Evolutionary conservation across 345 rosid genomes (phyloP), one percentile per base, ranked within the genome.

Genomic region (Citrus reticulata): DNA sequence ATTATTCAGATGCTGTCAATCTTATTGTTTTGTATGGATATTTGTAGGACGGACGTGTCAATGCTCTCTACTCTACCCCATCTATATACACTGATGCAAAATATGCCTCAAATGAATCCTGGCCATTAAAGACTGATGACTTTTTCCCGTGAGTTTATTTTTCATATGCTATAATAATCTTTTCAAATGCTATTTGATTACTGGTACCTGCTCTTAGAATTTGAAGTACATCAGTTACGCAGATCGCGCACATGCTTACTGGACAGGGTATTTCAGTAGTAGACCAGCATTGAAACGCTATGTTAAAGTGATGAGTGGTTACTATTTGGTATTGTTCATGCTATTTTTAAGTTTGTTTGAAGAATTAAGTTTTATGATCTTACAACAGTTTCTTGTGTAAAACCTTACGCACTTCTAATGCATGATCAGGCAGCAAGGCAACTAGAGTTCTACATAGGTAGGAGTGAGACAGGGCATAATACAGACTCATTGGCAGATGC

Each of bases 51-150:
- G 98, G 99, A 69, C 99, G 97, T 76, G 87, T 96, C 78, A 95
- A 96, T 88, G 97, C 94, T 81, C 88, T 96, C 68, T 94, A 96
- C 85, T 96, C 98, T 68, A 94, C 97, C 59, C 99, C 99, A 51
- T 96, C 99, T 81, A 89, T 96, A 79, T 96, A 96, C 74, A 96
- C 97, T 13, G 98, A 96, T 88, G 99, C 98, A 78, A 96, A 96
- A 85, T 83, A 94, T 74, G 93, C 93, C 60, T 68, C 89, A 54
- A 86, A 89, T 75, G 87, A 86, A 81, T 82, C 89, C 78, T 96
- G 99, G 98, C 98, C 99, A 30, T 66, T 89, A 57, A 96, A 96
- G 84, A 90, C 91, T 54, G 97, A 84, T 27, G 99, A 96, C 81
- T 96, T 86, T 82, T 96, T 96, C 75, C 99, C 99, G 99, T 94